phyloP scores from a whole-genome alignment of 495 filamentous ascomycete genomes.

The Lasiosphaeria miniovina region DNA sequence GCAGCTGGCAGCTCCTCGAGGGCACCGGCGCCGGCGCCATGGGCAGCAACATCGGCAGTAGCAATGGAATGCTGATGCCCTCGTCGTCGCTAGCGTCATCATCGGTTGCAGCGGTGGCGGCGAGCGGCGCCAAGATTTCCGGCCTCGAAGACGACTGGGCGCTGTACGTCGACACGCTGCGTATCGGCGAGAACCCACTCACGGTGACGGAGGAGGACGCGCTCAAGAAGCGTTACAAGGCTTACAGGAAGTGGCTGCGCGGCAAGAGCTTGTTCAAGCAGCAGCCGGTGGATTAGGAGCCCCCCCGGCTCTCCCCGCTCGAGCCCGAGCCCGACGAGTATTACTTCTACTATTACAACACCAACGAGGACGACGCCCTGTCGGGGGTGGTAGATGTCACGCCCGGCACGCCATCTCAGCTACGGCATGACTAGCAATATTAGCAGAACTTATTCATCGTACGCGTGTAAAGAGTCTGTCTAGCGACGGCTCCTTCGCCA shows the following conservation, averaged over 20 bases:
- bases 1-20: conserved; percentile 45
- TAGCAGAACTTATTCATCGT: no score
- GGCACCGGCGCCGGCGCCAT: background rate
- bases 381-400: no score
- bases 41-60: background rate
- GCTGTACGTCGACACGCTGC: conserved; percentile 72
- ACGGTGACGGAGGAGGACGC: conserved; percentile 84
- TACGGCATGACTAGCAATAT: no score
- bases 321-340: conserved; percentile 2
- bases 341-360: background rate
- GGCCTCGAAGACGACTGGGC: conserved; percentile 63
- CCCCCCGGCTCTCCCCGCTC: conserved; percentile 3
- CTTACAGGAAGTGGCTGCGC: conserved; percentile 88
- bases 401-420: no score
- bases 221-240: conserved; percentile 89
- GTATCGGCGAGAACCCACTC: conserved; percentile 74
- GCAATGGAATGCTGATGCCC: background rate
- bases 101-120: background rate
- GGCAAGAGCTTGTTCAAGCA: conserved; percentile 95
- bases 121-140: conserved; percentile 1
- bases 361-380: background rate
- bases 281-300: conserved; percentile 61
- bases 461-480: conserved; percentile 32
- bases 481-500: conserved; percentile 43
- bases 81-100: background rate